Percentiles rank a stretch among this genome's conserved stretches.
These are phyloP conservation scores for Aspergillus asperescens DNA, from an alignment of 495 filamentous ascomycete species.

Conservation along the genomic window DNA sequence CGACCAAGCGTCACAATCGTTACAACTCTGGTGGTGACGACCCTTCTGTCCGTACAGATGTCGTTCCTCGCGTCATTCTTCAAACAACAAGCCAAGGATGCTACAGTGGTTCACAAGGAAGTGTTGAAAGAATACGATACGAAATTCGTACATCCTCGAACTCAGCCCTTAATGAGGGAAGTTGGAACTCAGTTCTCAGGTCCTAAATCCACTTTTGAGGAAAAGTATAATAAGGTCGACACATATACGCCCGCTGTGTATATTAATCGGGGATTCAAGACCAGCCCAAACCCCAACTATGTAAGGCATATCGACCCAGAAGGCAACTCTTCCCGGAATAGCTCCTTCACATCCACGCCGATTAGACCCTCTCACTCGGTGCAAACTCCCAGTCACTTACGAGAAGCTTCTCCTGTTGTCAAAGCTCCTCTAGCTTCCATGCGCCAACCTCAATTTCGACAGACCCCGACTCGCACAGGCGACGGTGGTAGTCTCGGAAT, in stretches of 20 bases:
- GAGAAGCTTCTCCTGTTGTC: conserved; percentile 50
- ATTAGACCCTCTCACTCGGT: conserved; percentile 28
- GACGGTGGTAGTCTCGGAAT: conserved; percentile 79
- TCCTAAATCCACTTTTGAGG: conserved; percentile 37
- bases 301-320: conserved; percentile 72
- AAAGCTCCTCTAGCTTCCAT: conserved; percentile 42
- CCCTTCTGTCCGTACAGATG: conserved; percentile 73
- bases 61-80: conserved; percentile 63
- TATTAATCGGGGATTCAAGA: conserved; percentile 76
- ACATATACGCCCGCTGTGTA: conserved; percentile 72
- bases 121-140: conserved; percentile 93
- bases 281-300: conserved; percentile 86
- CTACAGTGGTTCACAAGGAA: conserved; percentile 76
- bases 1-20: conserved; percentile 79
- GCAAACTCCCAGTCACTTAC: conserved; percentile 41
- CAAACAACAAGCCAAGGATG: conserved; percentile 80
- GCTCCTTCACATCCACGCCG: conserved; percentile 24
- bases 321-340: conserved; percentile 34
- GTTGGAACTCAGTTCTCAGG: conserved; percentile 68
- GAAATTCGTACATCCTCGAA: conserved; percentile 88
- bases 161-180: conserved; percentile 75
- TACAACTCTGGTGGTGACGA: conserved; percentile 65
- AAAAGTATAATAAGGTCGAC: conserved; percentile 52
- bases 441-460: conserved; percentile 54
- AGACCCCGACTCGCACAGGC: conserved; percentile 37